Conservation (phyloP, 257 asterid genomes). For the Handroanthus guayacan region DNA sequence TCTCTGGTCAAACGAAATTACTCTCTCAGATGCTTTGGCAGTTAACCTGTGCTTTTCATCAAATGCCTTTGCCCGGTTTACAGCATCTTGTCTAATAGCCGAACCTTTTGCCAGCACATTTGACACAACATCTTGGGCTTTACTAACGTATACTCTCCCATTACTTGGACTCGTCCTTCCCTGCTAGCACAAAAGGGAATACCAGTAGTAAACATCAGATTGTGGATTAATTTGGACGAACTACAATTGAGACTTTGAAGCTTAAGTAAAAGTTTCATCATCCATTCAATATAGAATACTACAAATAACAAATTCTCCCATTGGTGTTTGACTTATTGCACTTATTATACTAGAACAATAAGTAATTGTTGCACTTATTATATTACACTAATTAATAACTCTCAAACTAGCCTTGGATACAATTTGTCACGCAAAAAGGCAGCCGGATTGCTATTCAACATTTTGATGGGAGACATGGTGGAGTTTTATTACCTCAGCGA, state of each 20-base stretch:
- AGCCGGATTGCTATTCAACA: neutral
- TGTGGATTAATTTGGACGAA: constrained; percentile 10
- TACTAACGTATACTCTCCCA: constrained; percentile 67
- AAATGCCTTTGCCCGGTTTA: constrained; percentile 93
- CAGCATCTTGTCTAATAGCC: constrained; percentile 88
- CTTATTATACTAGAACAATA: neutral
- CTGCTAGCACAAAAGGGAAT: constrained; percentile 49
- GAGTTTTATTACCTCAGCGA: constrained; percentile 59
- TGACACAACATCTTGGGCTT: constrained; percentile 94
- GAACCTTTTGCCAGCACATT: constrained; percentile 92
- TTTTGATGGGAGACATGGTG: neutral
- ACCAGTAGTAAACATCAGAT: constrained; percentile 29
- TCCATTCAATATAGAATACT: constrained; percentile 8
- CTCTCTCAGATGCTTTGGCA: constrained; percentile 96
- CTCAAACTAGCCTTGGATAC: constrained; percentile 3
- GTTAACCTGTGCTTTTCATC: constrained; percentile 87
- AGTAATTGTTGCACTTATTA: constrained; percentile 5
- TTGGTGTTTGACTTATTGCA: constrained; percentile 1
- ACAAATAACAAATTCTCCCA: constrained; percentile 7
- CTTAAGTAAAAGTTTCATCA: constrained; percentile 17
- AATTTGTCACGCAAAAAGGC: constrained; percentile 1
- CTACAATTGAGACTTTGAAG: constrained; percentile 1
- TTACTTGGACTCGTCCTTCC: constrained; percentile 54
- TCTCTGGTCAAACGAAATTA: constrained; percentile 78
- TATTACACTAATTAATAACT: constrained; percentile 1